Conservation (phyloP, 2,329 filamentous ascomycete genomes). For the Byssochlamys sp. region DNA sequence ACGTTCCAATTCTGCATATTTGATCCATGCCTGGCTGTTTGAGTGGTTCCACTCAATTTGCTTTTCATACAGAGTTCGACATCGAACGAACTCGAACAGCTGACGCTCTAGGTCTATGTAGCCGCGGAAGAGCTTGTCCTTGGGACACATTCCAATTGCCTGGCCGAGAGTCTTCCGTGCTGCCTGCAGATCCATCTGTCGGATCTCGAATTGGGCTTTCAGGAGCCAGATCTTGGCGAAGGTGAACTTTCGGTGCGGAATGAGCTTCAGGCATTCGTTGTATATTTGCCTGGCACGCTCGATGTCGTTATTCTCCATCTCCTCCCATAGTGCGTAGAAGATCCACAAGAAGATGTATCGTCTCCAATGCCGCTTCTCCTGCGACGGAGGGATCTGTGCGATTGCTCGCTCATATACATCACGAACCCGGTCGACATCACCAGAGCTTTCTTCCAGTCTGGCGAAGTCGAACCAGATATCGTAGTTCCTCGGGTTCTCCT, state of each 20-base stretch:
- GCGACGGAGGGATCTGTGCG: conserved; percentile 84
- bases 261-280: conserved; percentile 71
- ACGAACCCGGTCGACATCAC: conserved; percentile 71
- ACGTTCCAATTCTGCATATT: conserved; percentile 85
- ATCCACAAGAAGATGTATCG: conserved; percentile 97
- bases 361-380: conserved; percentile 94
- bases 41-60: conserved; percentile 84
- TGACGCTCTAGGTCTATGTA: conserved; percentile 90
- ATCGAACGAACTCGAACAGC: conserved; percentile 86
- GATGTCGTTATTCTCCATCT: conserved; percentile 69
- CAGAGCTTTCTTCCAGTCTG: conserved; percentile 74
- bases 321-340: conserved; percentile 93
- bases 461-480: conserved; percentile 96
- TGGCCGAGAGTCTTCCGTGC: conserved; percentile 83
- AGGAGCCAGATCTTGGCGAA: conserved; percentile 94
- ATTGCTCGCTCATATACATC: conserved; percentile 95
- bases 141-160: conserved; percentile 87
- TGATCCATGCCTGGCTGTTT: conserved; percentile 91
- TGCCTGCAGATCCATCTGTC: conserved; percentile 67
- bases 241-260: conserved; percentile 94
- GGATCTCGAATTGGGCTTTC: conserved; percentile 86
- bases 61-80: conserved; percentile 85
- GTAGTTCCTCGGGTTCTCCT: conserved; percentile 91
- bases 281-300: conserved; percentile 82
- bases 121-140: conserved; percentile 86